Evolutionary conservation across 2,329 filamentous ascomycete genomes (phyloP).

Genomic region (Trichoderma sp.): DNA sequence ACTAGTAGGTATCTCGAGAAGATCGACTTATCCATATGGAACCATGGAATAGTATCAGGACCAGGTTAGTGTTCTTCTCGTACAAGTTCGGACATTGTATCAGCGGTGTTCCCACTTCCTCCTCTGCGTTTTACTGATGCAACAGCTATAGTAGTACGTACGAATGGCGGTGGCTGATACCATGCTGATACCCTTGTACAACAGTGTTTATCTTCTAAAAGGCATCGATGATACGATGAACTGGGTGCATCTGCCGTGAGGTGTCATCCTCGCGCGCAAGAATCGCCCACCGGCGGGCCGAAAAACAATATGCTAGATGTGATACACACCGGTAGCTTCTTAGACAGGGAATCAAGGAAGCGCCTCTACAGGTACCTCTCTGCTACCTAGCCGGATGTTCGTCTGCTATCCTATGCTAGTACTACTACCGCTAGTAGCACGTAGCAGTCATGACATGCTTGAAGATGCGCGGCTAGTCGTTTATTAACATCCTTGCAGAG

Average conservation of each 20-base stretch:
- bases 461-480: constrained; percentile 3
- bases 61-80: background rate
- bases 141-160: background rate
- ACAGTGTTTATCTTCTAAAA: background rate
- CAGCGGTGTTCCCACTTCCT: constrained; percentile 15
- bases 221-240: background rate
- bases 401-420: background rate
- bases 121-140: background rate
- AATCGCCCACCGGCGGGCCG: background rate
- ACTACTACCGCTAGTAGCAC: background rate
- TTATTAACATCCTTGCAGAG: background rate
- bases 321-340: background rate
- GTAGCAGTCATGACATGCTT: background rate
- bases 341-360: background rate
- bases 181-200: background rate
- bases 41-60: background rate
- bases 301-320: background rate
- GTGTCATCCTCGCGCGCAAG: constrained; percentile 1
- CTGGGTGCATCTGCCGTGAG: constrained; percentile 13
- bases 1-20: background rate
- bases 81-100: constrained; percentile 2
- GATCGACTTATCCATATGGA: background rate
- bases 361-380: background rate
- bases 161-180: constrained; percentile 14
- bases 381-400: background rate